phyloP scores from a whole-genome alignment of 106 monocot species.

The Apostasia shenzhenica region DNA sequence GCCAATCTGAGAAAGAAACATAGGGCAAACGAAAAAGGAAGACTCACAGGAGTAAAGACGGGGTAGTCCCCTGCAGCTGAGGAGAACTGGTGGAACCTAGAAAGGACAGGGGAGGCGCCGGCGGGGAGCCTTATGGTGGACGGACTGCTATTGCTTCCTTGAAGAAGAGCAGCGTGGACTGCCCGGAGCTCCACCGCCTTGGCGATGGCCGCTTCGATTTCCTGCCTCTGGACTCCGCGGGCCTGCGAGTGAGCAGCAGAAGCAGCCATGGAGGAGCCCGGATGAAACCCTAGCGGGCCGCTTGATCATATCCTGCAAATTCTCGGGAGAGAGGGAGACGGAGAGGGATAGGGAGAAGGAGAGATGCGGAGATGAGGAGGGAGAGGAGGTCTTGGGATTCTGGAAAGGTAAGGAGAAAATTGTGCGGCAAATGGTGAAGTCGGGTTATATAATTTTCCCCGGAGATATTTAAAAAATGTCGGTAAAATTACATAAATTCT shows the following conservation, averaged over 20 bases:
- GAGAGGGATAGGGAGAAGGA: neutral
- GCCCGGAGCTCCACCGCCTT: constrained; percentile 80
- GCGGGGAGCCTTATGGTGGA: constrained; percentile 25
- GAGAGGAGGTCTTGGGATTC: too few relatives aligned
- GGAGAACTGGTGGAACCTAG: constrained; percentile 29
- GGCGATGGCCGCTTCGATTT: constrained; percentile 66
- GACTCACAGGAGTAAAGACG: constrained; percentile 80
- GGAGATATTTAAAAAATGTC: too few relatives aligned
- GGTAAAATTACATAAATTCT: too few relatives aligned
- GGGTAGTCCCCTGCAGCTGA: constrained; percentile 66
- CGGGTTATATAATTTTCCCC: too few relatives aligned
- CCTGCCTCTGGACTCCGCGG: constrained; percentile 35
- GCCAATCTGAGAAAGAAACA: too few relatives aligned
- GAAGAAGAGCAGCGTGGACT: constrained; percentile 69
- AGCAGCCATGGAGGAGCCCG: constrained; percentile 22
- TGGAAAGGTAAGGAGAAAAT: too few relatives aligned
- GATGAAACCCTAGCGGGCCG: neutral
- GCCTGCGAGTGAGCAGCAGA: constrained; percentile 16
- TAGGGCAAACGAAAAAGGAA: neutral
- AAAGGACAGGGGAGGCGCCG: constrained; percentile 39
- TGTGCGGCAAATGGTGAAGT: too few relatives aligned
- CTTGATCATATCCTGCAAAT: constrained; percentile 12
- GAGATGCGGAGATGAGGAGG: neutral
- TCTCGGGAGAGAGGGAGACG: neutral
- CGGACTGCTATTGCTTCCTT: constrained; percentile 39